Evolutionary conservation across 2,329 filamentous ascomycete species (phyloP).

Genomic region (Hyphodiscus sp.): DNA sequence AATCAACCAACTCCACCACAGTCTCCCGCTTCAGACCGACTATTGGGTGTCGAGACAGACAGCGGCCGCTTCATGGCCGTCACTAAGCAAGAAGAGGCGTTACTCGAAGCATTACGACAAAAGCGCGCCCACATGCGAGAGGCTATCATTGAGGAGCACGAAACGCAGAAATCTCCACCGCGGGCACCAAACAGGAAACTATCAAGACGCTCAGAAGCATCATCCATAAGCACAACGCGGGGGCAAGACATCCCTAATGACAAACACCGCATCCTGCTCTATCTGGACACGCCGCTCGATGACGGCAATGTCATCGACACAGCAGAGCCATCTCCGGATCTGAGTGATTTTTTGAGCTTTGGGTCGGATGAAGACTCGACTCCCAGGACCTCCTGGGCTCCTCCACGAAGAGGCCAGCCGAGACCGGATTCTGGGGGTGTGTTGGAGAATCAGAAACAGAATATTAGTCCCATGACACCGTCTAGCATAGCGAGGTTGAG

Average conservation of each 20-base stretch:
- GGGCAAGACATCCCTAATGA: conserved; percentile 2
- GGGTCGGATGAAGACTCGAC: conserved; percentile 26
- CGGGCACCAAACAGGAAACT: conserved; percentile 2
- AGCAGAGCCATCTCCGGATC: conserved; percentile 26
- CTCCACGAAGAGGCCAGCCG: conserved; percentile 5
- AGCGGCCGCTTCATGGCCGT: conserved; percentile 40
- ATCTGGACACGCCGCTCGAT: conserved; percentile 22
- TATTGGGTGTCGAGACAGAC: conserved; percentile 9
- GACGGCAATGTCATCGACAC: conserved; percentile 17
- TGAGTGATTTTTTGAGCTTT: conserved; percentile 24
- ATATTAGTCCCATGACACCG: conserved; percentile 14
- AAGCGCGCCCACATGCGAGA: conserved; percentile 41
- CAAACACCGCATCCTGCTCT: conserved; percentile 22
- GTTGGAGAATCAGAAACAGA: background rate
- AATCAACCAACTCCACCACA: conserved; percentile 26
- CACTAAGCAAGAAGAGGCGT: conserved; percentile 44
- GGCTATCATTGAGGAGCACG: conserved; percentile 31
- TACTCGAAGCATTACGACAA: conserved; percentile 43
- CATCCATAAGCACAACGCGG: conserved; percentile 16
- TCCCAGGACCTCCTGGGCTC: conserved; percentile 17
- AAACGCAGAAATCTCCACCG: conserved; percentile 21
- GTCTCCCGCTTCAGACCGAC: conserved; percentile 24
- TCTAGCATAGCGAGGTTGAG: conserved; percentile 19
- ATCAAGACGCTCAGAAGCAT: conserved; percentile 13
- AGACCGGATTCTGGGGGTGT: conserved; percentile 15